phyloP scores from a whole-genome alignment of 352 stramenopile species.

The Saprolegnia parasitica region DNA sequence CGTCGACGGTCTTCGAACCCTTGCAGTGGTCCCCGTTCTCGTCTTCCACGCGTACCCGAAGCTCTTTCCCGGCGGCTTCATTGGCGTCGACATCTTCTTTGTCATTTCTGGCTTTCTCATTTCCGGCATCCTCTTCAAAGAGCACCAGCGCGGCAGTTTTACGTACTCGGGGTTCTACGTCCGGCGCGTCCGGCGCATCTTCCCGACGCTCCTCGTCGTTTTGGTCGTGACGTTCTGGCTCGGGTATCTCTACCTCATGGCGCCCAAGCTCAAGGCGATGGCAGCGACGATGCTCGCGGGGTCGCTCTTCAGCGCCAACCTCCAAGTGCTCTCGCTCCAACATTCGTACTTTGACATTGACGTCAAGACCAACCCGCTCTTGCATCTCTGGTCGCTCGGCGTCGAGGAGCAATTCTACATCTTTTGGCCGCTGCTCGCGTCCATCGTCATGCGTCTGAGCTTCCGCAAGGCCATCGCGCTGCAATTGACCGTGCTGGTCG shows the following conservation, averaged over 20 bases:
- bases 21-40: constrained; percentile 19
- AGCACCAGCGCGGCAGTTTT: constrained; percentile 14
- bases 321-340: constrained; percentile 14
- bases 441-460: neutral
- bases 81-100: constrained; percentile 28
- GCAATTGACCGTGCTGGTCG: neutral
- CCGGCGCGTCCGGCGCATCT: constrained; percentile 28
- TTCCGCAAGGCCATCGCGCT: neutral
- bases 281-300: constrained; percentile 25
- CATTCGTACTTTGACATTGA: constrained; percentile 22
- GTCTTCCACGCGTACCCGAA: constrained; percentile 28
- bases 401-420: constrained; percentile 30
- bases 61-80: constrained; percentile 17
- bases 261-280: constrained; percentile 17
- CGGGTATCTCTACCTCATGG: constrained; percentile 21
- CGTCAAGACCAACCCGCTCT: constrained; percentile 25
- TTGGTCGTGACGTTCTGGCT: constrained; percentile 12
- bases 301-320: constrained; percentile 25
- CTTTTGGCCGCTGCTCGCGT: constrained; percentile 23
- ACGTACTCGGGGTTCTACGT: constrained; percentile 26
- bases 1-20: constrained; percentile 23
- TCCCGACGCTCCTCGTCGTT: constrained; percentile 22
- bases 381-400: constrained; percentile 28
- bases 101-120: constrained; percentile 29
- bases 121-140: constrained; percentile 28